Percentiles rank a stretch among this genome's conserved stretches.
Evolutionary conservation across 441 rosid species (phyloP).

Genomic region (Biscutella laevigata): DNA sequence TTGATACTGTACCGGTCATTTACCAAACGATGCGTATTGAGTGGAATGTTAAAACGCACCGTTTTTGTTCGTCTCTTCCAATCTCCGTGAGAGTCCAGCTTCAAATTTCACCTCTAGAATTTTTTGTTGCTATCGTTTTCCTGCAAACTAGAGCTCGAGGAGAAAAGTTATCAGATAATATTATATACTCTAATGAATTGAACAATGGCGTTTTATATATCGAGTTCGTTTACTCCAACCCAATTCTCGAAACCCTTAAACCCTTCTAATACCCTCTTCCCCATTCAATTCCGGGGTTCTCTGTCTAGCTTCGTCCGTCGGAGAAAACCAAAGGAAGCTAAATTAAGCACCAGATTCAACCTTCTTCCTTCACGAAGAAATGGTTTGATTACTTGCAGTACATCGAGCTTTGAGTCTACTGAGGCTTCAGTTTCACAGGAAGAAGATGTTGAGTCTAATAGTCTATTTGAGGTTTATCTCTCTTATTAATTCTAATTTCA

Average conservation of each 20-base stretch:
- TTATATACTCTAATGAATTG: neutral
- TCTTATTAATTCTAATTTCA: too few species aligned
- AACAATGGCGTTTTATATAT: conserved; percentile 33
- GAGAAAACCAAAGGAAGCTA: conserved; percentile 21
- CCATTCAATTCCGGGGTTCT: conserved; percentile 18
- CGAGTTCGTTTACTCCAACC: conserved; percentile 28
- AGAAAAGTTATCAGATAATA: neutral
- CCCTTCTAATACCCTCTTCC: conserved; percentile 23
- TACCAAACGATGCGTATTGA: too few species aligned
- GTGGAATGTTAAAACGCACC: conserved; percentile 27
- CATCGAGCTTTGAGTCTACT: conserved; percentile 31
- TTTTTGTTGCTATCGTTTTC: conserved; percentile 15
- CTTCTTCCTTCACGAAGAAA: conserved; percentile 14
- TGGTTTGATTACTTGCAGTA: conserved; percentile 13
- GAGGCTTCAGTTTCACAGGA: conserved; percentile 20
- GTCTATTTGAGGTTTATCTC: conserved; percentile 45
- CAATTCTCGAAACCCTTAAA: conserved; percentile 25
- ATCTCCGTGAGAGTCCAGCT: conserved; percentile 11
- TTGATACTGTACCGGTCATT: neutral
- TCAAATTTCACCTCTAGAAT: conserved; percentile 8
- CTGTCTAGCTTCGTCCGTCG: conserved; percentile 14
- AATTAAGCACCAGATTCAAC: conserved; percentile 21
- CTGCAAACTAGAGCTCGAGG: conserved; percentile 6
- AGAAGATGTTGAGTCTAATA: conserved; percentile 47
- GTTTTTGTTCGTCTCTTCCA: conserved; percentile 19